A percentile compares a stretch with the other conserved stretches of the same genome.
phyloP scores from a whole-genome alignment of 352 stramenopile genomes.

The Globisporangium uncinulatum region DNA sequence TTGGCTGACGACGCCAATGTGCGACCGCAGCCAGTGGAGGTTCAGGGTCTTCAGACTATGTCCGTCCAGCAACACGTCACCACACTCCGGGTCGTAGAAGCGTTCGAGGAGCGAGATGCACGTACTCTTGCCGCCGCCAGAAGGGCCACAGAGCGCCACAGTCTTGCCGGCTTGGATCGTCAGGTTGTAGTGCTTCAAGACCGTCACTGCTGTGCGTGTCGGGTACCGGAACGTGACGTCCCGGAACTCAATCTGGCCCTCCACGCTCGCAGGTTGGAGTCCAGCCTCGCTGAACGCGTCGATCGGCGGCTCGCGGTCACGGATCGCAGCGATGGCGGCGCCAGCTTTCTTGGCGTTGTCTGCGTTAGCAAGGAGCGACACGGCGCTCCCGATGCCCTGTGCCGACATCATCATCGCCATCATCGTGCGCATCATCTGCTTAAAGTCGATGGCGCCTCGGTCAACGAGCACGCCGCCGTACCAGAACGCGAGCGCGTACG shows the following conservation, averaged over 20 bases:
- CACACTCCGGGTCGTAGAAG: conserved; percentile 24
- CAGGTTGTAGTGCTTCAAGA: conserved; percentile 15
- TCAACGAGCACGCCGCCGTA: conserved; percentile 44
- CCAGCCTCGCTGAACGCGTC: conserved; percentile 8
- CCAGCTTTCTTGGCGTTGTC: conserved; percentile 27
- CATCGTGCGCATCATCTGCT: conserved; percentile 36
- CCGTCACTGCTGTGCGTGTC: conserved; percentile 12
- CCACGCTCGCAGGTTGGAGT: background rate
- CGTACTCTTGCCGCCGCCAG: conserved; percentile 26
- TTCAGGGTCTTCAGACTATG: conserved; percentile 16
- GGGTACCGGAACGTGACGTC: conserved; percentile 23
- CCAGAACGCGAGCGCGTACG: conserved; percentile 51
- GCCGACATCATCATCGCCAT: conserved; percentile 52
- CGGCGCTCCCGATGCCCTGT: conserved; percentile 24
- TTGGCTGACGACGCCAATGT: conserved; percentile 44
- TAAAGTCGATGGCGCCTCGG: conserved; percentile 28
- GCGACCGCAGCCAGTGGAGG: conserved; percentile 19
- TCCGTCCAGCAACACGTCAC: conserved; percentile 19
- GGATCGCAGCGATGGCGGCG: conserved; percentile 5
- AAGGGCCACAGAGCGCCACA: conserved; percentile 20
- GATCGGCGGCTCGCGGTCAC: conserved; percentile 1
- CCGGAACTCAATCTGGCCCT: conserved; percentile 17
- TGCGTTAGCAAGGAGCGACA: conserved; percentile 19
- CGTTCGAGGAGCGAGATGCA: conserved; percentile 23
- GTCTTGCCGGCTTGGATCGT: conserved; percentile 18